Conservation (phyloP, 2,329 filamentous ascomycete genomes). For the Fusarium pseudonygamai region DNA sequence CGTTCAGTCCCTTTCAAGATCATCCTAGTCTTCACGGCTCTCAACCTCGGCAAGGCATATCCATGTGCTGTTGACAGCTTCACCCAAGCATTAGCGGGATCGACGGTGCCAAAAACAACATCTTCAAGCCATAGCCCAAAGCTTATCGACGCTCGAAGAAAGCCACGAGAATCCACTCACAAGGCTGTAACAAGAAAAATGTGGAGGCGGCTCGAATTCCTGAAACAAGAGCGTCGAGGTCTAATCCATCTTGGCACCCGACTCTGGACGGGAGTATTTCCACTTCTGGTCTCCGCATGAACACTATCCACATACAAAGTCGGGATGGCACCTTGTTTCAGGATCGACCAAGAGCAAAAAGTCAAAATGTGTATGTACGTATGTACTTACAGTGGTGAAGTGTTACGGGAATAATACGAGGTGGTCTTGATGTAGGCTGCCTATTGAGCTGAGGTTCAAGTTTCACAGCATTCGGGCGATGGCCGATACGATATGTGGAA, state of each 20-base stretch:
- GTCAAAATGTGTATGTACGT: background rate
- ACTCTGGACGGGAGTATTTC: constrained; percentile 21
- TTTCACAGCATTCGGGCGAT: constrained; percentile 33
- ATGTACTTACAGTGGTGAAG: background rate
- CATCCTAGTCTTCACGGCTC: background rate
- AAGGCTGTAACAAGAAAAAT: constrained; percentile 24
- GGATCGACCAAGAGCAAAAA: constrained; percentile 1
- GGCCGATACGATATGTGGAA: constrained; percentile 23
- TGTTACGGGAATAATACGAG: constrained; percentile 15
- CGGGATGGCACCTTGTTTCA: constrained; percentile 27
- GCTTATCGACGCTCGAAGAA: background rate
- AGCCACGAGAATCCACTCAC: constrained; percentile 18
- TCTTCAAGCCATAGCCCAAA: constrained; percentile 1
- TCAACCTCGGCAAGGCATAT: background rate
- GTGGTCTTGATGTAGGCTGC: constrained; percentile 6
- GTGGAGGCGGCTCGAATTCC: constrained; percentile 20
- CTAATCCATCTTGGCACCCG: constrained; percentile 10
- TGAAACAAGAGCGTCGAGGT: constrained; percentile 11
- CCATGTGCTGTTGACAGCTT: background rate
- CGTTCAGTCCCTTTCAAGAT: background rate
- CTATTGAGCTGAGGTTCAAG: constrained; percentile 8
- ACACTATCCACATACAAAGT: constrained; percentile 17
- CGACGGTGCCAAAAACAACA: background rate
- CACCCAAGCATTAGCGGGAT: background rate
- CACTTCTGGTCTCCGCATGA: constrained; percentile 17